These are phyloP conservation scores for Nothophytophthora sp. DNA, from an alignment of 352 stramenopile genomes.

Conservation along the genomic window DNA sequence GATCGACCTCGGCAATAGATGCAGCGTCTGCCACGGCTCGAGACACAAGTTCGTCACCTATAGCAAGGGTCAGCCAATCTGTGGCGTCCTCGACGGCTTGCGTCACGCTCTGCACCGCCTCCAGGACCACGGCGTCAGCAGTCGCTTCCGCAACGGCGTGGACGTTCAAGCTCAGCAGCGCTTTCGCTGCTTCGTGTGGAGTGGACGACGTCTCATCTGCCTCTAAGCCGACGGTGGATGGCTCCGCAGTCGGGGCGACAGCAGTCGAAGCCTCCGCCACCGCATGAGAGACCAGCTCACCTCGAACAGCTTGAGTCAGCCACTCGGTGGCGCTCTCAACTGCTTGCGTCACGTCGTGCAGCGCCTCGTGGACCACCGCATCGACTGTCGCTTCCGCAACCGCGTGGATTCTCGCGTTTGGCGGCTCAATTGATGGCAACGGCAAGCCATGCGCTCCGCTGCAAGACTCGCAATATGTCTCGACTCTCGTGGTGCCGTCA, in stretches of 20 bases:
- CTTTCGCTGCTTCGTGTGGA: no score
- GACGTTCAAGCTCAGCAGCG: no score
- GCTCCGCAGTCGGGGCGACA: no score
- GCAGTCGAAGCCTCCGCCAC: neutral
- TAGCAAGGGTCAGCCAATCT: conserved; percentile 6
- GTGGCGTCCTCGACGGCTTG: conserved; percentile 6
- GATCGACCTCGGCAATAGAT: neutral
- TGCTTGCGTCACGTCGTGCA: conserved; percentile 9
- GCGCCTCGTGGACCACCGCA: conserved; percentile 5
- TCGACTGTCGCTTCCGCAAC: conserved; percentile 22
- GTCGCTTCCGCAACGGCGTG: conserved; percentile 11
- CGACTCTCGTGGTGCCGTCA: no score
- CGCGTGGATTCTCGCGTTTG: conserved; percentile 10
- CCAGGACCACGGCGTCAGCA: conserved; percentile 4
- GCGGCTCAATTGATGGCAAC: neutral
- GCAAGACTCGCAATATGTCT: no score
- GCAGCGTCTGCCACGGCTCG: neutral
- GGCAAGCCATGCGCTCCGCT: neutral
- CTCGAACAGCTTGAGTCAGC: conserved; percentile 6
- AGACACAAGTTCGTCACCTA: conserved; percentile 5
- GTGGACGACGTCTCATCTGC: no score
- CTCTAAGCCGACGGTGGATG: no score
- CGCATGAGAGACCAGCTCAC: conserved; percentile 9
- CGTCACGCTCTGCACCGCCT: conserved; percentile 9
- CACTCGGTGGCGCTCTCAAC: conserved; percentile 3